A percentile compares a stretch with the other conserved stretches of the same genome.
These are phyloP conservation scores for Trichoderma pleuroti DNA, from an alignment of 2,329 filamentous ascomycete species.

Conservation along the genomic window DNA sequence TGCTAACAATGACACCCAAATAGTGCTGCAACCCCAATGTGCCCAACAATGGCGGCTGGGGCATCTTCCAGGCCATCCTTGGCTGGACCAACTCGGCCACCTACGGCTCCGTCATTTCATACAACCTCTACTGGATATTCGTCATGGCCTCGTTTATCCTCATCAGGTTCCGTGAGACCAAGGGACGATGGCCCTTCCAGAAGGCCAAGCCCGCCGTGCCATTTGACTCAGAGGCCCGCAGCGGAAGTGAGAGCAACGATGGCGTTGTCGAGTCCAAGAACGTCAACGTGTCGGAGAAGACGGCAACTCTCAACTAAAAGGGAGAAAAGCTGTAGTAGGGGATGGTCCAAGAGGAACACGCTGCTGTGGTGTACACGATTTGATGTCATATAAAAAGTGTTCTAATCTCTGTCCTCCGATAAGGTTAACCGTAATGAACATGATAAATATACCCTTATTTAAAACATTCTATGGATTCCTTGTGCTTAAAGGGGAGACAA, in stretches of 20 bases:
- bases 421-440: background rate
- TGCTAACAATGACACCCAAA: background rate
- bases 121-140: conserved; percentile 82
- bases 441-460: background rate
- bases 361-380: background rate
- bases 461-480: background rate
- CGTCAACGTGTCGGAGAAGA: conserved; percentile 28
- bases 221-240: conserved; percentile 22
- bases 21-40: conserved; percentile 73
- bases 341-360: background rate
- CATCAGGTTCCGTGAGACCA: conserved; percentile 64
- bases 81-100: conserved; percentile 89
- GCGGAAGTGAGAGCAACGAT: conserved; percentile 29
- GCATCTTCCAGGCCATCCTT: conserved; percentile 79
- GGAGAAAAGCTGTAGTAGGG: background rate
- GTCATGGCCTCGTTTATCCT: conserved; percentile 66
- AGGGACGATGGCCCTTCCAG: conserved; percentile 47
- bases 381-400: background rate
- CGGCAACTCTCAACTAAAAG: conserved; percentile 21
- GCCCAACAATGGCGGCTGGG: conserved; percentile 76
- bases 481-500: background rate
- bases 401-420: background rate
- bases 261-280: conserved; percentile 27
- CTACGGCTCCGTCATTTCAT: conserved; percentile 80
- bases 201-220: conserved; percentile 31